These are phyloP conservation scores for Yarrowia sp. DNA, from an alignment of 805 yeast species.

Conservation along the genomic window DNA sequence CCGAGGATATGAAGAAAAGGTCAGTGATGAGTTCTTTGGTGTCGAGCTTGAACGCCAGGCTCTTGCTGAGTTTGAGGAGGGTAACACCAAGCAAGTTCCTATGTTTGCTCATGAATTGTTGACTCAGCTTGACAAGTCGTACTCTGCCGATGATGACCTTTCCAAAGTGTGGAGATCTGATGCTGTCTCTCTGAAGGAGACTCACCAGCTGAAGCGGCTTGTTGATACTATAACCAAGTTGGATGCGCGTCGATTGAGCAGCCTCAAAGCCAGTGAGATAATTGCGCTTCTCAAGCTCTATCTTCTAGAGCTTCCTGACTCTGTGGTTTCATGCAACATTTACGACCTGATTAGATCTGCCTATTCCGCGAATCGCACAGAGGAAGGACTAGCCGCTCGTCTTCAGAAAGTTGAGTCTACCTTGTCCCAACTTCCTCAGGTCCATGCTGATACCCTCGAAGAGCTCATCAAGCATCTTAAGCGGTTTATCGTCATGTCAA, in stretches of 20 bases:
- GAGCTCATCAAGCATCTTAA: slow-evolving; percentile 29
- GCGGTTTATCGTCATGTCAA: neutral
- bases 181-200: slow-evolving; percentile 7
- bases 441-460: slow-evolving; percentile 29
- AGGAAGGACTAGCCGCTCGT: neutral
- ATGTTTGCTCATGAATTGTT: neutral
- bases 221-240: slow-evolving; percentile 4
- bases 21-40: slow-evolving; percentile 69
- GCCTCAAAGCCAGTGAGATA: slow-evolving; percentile 42
- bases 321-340: slow-evolving; percentile 58
- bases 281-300: slow-evolving; percentile 63
- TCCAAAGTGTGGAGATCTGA: slow-evolving; percentile 11
- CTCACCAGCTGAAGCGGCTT: slow-evolving; percentile 9
- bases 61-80: slow-evolving; percentile 5
- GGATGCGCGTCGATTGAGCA: neutral
- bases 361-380: slow-evolving; percentile 39
- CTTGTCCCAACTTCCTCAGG: slow-evolving; percentile 32
- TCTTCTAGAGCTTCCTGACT: slow-evolving; percentile 71
- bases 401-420: slow-evolving; percentile 28
- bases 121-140: neutral
- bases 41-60: slow-evolving; percentile 48
- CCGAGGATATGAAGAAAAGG: slow-evolving; percentile 66
- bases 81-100: slow-evolving; percentile 1
- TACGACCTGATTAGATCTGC: slow-evolving; percentile 62
- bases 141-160: neutral